These are phyloP conservation scores for Mycena galericulata DNA, from an alignment of 768 basidiomycete species.

Conservation along the genomic window DNA sequence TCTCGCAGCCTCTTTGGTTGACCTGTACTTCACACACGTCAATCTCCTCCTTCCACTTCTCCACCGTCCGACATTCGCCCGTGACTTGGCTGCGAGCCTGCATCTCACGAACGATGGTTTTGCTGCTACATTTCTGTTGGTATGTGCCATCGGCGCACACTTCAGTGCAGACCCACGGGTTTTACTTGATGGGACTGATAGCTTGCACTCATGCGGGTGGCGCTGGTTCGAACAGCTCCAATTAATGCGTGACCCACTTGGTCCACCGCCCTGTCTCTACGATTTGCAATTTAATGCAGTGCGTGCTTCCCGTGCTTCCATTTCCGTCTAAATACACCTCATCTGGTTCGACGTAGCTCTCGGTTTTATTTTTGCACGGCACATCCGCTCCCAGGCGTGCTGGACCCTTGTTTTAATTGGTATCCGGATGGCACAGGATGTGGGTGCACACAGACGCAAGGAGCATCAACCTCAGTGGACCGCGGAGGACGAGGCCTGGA, in stretches of 20 bases:
- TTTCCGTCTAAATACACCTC: background rate
- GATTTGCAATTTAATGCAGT: conserved; percentile 81
- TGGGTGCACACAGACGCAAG: conserved; percentile 72
- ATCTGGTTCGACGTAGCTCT: conserved; percentile 50
- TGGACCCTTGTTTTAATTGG: conserved; percentile 78
- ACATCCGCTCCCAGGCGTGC: conserved; percentile 62
- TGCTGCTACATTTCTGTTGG: conserved; percentile 60
- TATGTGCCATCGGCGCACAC: conserved; percentile 71
- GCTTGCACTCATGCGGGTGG: conserved; percentile 65
- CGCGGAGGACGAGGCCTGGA: conserved; percentile 80
- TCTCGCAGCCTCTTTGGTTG: conserved; percentile 65
- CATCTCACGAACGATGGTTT: conserved; percentile 64
- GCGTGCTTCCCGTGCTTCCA: conserved; percentile 44
- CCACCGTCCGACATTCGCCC: conserved; percentile 78
- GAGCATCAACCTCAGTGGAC: conserved; percentile 48
- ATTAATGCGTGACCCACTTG: conserved; percentile 68
- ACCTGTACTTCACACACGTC: conserved; percentile 71
- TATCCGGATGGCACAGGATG: conserved; percentile 79
- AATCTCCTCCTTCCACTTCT: conserved; percentile 74
- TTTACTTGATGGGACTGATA: conserved; percentile 58
- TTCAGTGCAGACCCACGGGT: conserved; percentile 74
- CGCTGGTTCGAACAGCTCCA: conserved; percentile 76
- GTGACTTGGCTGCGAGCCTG: conserved; percentile 57
- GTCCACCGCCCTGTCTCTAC: conserved; percentile 70
- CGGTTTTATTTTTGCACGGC: conserved; percentile 59